A percentile compares a stretch with the other conserved stretches of the same genome.
These are phyloP conservation scores for Microsporum canis DNA, from an alignment of 2,329 filamentous ascomycete species.

Conservation along the genomic window DNA sequence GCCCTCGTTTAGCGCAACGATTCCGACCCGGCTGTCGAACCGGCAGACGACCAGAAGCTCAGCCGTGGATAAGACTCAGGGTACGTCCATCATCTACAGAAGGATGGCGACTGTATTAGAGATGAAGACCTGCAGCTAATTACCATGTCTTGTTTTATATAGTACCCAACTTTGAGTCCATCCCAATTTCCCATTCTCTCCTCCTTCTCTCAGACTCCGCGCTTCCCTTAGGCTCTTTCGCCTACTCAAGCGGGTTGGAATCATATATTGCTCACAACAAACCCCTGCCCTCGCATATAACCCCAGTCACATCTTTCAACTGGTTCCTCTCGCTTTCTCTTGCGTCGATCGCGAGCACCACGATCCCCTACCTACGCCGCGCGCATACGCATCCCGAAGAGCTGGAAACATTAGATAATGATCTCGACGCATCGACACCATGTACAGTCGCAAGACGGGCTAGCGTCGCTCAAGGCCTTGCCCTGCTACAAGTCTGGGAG, in stretches of 20 bases:
- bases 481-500: slow-evolving; percentile 51
- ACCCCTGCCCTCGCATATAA: slow-evolving; percentile 23
- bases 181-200: slow-evolving; percentile 40
- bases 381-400: slow-evolving; percentile 41
- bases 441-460: slow-evolving; percentile 53
- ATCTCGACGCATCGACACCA: slow-evolving; percentile 51
- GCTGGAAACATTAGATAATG: slow-evolving; percentile 47
- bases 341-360: slow-evolving; percentile 46
- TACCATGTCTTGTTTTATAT: neutral
- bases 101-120: neutral
- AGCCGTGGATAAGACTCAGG: neutral
- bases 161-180: neutral
- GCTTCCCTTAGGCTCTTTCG: slow-evolving; percentile 53
- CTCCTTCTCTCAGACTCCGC: slow-evolving; percentile 54
- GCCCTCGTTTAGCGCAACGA: neutral
- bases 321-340: slow-evolving; percentile 48
- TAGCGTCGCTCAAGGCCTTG: slow-evolving; percentile 49
- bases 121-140: neutral
- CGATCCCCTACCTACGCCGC: slow-evolving; percentile 49
- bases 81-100: neutral
- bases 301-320: slow-evolving; percentile 37
- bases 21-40: neutral
- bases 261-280: slow-evolving; percentile 51
- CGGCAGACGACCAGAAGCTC: neutral
- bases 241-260: slow-evolving; percentile 53